Base-by-base conservation (phyloP, 73 alveolate genomes). In the Blepharisma stoltei region DNA sequence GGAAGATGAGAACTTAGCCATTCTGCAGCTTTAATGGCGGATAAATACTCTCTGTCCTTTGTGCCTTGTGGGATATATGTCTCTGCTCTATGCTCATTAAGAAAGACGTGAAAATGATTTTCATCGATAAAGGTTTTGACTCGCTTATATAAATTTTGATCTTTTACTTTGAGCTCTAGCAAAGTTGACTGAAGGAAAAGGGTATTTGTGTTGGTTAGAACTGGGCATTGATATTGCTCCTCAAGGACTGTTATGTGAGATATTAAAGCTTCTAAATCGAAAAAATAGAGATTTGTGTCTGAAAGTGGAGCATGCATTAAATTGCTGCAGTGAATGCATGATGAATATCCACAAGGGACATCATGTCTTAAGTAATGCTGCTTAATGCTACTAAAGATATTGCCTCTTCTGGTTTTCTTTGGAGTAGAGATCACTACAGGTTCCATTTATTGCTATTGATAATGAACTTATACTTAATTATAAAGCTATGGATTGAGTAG, bases 401-500 rank as follows among this genome's bases (percentile, higher is more conserved):
- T 60, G 18, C 73, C 73, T 20, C 73, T n/a, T 20, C 73, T n/a
- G 14, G 73, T 14, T 60, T 60, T 60, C 46, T 60, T 60, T 20
- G 73, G 73, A 14, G 23, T 38, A 14, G 73, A 60, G 73, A 60
- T 25, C 11, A 60, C 23, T 9, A 60, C 73, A 18, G 73, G 45
- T 25, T 60, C 73, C 73, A 60, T 60, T 60, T 60, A 14, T 52
- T 52, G 4, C 66, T 1, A 32, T 32, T 32, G 41, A 32, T 32
- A 32, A 32, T 32, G 41, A 32, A 32, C 41, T 32, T 32, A 32
- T 32, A 32, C 0, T 32, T 0, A 32, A 1, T 32, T 32, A 32
- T 32, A 32, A 32, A 32, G 41, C 41, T 32, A 32, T 32, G n/a
- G n/a, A 32, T 1, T 32, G 41, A 1, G 3, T 32, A 32, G 3